Percentiles rank a stretch among this genome's conserved stretches.
Conservation (phyloP, 192 early-diverging fungal genomes). For the Dispira simplex region DNA sequence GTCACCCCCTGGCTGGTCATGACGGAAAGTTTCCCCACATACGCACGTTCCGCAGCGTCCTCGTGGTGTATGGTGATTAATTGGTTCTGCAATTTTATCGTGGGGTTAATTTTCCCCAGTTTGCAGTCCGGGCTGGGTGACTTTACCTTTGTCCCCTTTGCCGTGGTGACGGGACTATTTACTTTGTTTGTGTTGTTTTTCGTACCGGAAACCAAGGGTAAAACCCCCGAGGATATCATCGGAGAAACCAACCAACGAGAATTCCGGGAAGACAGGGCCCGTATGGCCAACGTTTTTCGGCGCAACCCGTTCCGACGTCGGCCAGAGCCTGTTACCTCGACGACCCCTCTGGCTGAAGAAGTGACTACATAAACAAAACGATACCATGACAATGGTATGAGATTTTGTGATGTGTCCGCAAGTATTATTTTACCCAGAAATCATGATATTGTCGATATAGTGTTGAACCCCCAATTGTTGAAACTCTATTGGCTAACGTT, state of each 20-base stretch:
- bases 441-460: no score
- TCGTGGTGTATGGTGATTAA: slow-evolving; percentile 57
- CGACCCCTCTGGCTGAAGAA: no score
- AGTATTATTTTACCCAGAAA: no score
- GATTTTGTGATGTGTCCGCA: no score
- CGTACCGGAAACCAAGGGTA: slow-evolving; percentile 76
- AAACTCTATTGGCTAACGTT: no score
- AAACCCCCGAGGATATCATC: slow-evolving; percentile 47
- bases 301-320: no score
- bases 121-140: slow-evolving; percentile 29
- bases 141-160: slow-evolving; percentile 53
- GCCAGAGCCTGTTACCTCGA: no score
- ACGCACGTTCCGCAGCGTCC: slow-evolving; percentile 52
- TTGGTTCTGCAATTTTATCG: slow-evolving; percentile 45
- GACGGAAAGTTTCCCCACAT: slow-evolving; percentile 60
- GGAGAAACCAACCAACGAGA: slow-evolving; percentile 13
- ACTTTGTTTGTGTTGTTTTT: slow-evolving; percentile 49
- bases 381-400: no score
- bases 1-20: slow-evolving; percentile 70
- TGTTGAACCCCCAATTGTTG: no score
- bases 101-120: slow-evolving; percentile 46
- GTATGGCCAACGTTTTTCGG: no score
- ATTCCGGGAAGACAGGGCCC: not conserved
- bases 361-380: no score
- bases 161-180: slow-evolving; percentile 41